Evolutionary conservation across 139 green algal genomes (phyloP).

Genomic region (Marvania coccoides): DNA sequence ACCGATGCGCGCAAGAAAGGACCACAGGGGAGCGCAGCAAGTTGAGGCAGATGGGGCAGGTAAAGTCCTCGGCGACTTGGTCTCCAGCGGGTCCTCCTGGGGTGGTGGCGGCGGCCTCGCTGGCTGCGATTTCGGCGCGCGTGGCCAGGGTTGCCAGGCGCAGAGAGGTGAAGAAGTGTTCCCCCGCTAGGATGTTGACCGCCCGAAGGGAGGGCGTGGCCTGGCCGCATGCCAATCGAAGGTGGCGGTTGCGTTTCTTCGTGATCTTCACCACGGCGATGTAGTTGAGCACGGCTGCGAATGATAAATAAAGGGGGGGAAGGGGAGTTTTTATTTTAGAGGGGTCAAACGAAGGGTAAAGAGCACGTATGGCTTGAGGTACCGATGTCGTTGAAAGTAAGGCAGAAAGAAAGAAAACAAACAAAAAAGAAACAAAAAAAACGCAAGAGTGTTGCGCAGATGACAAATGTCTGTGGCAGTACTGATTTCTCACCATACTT

Average conservation of each 20-base stretch:
- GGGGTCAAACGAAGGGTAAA: too few relatives aligned
- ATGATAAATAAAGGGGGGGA: too few relatives aligned
- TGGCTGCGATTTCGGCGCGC: slow-evolving; percentile 49
- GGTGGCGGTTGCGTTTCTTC: slow-evolving; percentile 81
- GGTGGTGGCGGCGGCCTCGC: not conserved
- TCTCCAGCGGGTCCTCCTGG: not conserved
- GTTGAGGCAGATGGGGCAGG: slow-evolving; percentile 77
- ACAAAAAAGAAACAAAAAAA: too few relatives aligned
- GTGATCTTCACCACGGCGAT: slow-evolving; percentile 68
- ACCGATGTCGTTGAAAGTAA: too few relatives aligned
- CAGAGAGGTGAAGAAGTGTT: slow-evolving; percentile 72
- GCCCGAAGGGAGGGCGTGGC: slow-evolving; percentile 12
- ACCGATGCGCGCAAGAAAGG: slow-evolving; percentile 77
- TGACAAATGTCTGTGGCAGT: too few relatives aligned
- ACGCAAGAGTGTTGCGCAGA: too few relatives aligned
- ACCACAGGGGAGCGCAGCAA: slow-evolving; percentile 68
- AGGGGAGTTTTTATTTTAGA: too few relatives aligned
- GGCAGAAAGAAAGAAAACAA: too few relatives aligned
- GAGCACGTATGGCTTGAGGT: too few relatives aligned
- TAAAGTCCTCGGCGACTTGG: slow-evolving; percentile 33
- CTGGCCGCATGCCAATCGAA: slow-evolving; percentile 16
- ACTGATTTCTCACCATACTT: too few relatives aligned
- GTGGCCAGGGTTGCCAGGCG: slow-evolving; percentile 60
- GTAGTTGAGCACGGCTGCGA: slow-evolving; percentile 78
- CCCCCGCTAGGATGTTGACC: slow-evolving; percentile 51